A percentile compares a stretch with the other conserved stretches of the same genome.
Conservation (phyloP, 2,329 filamentous ascomycete genomes). For the Apiospora saccharicola region DNA sequence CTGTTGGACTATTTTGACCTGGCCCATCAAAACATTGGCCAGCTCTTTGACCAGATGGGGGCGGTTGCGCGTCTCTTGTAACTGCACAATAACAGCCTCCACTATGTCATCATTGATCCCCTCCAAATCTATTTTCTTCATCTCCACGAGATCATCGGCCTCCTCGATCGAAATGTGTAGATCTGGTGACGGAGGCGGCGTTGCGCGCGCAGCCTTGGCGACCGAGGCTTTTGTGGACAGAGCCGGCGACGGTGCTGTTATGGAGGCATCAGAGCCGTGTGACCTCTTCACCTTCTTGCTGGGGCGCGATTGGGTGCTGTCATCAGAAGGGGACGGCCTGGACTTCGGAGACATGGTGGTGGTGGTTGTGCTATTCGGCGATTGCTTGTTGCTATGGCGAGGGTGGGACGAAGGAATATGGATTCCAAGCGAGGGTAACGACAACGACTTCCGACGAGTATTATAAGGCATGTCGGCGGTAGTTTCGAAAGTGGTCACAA, state of each 20-base stretch:
- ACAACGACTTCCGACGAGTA: slow-evolving; percentile 94
- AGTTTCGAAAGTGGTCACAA: slow-evolving; percentile 3
- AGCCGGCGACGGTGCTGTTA: slow-evolving; percentile 35
- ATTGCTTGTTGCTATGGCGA: slow-evolving; percentile 44
- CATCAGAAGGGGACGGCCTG: slow-evolving; percentile 39
- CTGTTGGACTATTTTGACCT: slow-evolving; percentile 88
- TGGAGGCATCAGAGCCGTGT: slow-evolving; percentile 59
- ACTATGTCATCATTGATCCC: slow-evolving; percentile 96
- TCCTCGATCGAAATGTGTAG: slow-evolving; percentile 50
- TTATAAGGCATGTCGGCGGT: slow-evolving; percentile 82
- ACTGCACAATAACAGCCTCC: slow-evolving; percentile 84
- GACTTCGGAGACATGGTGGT: slow-evolving; percentile 41
- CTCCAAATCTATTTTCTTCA: slow-evolving; percentile 75
- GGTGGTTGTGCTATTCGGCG: slow-evolving; percentile 31
- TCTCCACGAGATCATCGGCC: slow-evolving; percentile 40
- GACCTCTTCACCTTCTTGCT: slow-evolving; percentile 81
- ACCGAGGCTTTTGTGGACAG: slow-evolving; percentile 36
- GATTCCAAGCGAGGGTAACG: slow-evolving; percentile 90
- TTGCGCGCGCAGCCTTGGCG: slow-evolving; percentile 67
- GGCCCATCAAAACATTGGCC: slow-evolving; percentile 77
- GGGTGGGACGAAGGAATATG: slow-evolving; percentile 71
- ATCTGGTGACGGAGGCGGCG: slow-evolving; percentile 79
- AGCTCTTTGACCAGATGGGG: slow-evolving; percentile 96
- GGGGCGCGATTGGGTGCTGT: slow-evolving; percentile 47
- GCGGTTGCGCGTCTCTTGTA: slow-evolving; percentile 88